Conservation (phyloP, 768 basidiomycete species). For the Pisolithus albus region DNA sequence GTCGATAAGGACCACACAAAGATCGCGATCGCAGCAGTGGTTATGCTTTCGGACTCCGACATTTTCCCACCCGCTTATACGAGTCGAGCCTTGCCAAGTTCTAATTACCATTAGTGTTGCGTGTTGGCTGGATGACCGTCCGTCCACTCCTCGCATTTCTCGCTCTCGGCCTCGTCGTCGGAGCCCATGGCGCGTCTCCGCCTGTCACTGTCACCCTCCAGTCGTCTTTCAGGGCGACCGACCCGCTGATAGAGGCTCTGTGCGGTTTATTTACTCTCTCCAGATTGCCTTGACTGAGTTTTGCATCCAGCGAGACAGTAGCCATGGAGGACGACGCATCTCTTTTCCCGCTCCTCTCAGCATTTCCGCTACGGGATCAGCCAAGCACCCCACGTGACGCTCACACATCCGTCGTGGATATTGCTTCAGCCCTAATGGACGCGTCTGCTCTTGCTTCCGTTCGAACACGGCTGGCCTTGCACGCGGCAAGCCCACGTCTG, state of each 20-base stretch:
- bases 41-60: too few species aligned
- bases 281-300: neutral
- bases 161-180: neutral
- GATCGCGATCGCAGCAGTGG: neutral
- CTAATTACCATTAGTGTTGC: too few species aligned
- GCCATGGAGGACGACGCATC: constrained; percentile 61
- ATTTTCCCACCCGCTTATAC: too few species aligned
- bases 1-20: neutral
- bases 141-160: too few species aligned
- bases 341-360: constrained; percentile 68
- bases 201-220: constrained; percentile 24
- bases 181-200: constrained; percentile 19
- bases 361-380: constrained; percentile 47
- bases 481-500: constrained; percentile 72
- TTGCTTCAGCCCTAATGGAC: constrained; percentile 39
- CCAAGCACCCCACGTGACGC: constrained; percentile 39
- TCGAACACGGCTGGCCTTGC: constrained; percentile 68
- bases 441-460: constrained; percentile 48
- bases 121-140: too few species aligned
- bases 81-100: too few species aligned
- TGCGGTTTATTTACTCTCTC: constrained; percentile 1
- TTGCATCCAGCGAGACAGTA: constrained; percentile 65
- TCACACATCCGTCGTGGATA: constrained; percentile 34
- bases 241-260: constrained; percentile 27
- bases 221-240: constrained; percentile 21